A percentile compares a stretch with the other conserved stretches of the same genome.
Conservation (phyloP, 2,329 filamentous ascomycete species). For the Aureobasidium sp. region DNA sequence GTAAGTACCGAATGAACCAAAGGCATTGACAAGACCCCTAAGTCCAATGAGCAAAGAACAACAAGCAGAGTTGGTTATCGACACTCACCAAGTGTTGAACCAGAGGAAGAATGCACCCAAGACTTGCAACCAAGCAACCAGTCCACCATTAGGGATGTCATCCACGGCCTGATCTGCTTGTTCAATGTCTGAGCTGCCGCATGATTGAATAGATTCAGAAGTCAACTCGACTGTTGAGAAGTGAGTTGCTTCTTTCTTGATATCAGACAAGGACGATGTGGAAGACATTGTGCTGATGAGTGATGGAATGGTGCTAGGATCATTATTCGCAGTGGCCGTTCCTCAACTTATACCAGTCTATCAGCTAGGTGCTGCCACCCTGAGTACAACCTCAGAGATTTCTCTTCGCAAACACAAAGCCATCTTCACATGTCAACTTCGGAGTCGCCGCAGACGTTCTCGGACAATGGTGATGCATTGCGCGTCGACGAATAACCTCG, state of each 20-base stretch:
- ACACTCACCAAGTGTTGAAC: slow-evolving; percentile 39
- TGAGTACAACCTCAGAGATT: too few species aligned
- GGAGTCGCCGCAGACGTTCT: not conserved
- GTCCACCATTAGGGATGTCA: slow-evolving; percentile 35
- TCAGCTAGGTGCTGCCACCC: not conserved
- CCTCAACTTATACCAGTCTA: not conserved
- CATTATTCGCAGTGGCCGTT: not conserved
- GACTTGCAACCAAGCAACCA: slow-evolving; percentile 43
- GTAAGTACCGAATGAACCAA: slow-evolving; percentile 49
- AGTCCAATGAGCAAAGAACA: not conserved
- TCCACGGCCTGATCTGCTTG: not conserved
- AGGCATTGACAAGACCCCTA: slow-evolving; percentile 46
- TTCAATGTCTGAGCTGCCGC: not conserved
- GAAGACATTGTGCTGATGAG: not conserved
- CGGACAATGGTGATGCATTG: not conserved
- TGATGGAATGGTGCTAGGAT: not conserved
- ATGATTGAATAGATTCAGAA: not conserved
- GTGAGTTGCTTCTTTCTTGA: not conserved
- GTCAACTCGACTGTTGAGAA: not conserved
- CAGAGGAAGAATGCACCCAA: slow-evolving; percentile 43
- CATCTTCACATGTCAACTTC: not conserved
- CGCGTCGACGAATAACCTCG: not conserved
- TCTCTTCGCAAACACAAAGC: not conserved
- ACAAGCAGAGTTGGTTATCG: not conserved
- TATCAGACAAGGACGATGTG: not conserved